Percentiles rank a stretch among this genome's conserved stretches.
These are phyloP conservation scores for Aaosphaeria pasadenensis DNA, from an alignment of 2,329 filamentous ascomycete species.

Conservation along the genomic window DNA sequence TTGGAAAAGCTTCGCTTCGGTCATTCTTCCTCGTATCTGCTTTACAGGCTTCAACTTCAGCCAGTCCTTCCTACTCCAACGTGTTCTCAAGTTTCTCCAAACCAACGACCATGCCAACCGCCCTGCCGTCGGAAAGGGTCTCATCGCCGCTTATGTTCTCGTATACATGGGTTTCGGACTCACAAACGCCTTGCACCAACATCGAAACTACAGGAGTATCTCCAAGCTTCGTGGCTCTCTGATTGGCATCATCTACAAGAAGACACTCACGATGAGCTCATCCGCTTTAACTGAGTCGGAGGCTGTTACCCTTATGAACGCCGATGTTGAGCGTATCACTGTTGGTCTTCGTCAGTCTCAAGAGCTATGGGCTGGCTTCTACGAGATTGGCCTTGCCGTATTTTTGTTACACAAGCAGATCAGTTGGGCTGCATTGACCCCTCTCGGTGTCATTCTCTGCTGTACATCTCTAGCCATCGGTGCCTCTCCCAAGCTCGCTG, in stretches of 20 bases:
- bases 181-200: conserved; percentile 6
- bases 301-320: conserved; percentile 13
- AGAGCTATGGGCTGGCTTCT: conserved; percentile 11
- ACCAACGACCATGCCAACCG: conserved; percentile 8
- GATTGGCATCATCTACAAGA: conserved; percentile 9
- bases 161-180: conserved; percentile 10
- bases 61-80: conserved; percentile 11
- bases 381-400: conserved; percentile 8
- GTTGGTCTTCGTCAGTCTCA: conserved; percentile 7
- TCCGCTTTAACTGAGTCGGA: conserved; percentile 7
- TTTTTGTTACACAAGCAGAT: conserved; percentile 11
- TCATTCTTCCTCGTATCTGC: conserved; percentile 8
- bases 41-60: conserved; percentile 10
- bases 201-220: conserved; percentile 9
- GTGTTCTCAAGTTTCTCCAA: conserved; percentile 5
- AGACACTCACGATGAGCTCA: conserved; percentile 8
- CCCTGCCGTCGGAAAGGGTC: conserved; percentile 7
- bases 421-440: conserved; percentile 8
- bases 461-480: conserved; percentile 6
- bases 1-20: conserved; percentile 7
- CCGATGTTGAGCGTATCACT: conserved; percentile 13
- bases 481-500: conserved; percentile 6
- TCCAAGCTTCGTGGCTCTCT: conserved; percentile 10
- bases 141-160: conserved; percentile 10
- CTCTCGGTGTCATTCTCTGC: conserved; percentile 8